Evolutionary conservation across 2,329 filamentous ascomycete species (phyloP).

Genomic region (Fusarium lateritium): DNA sequence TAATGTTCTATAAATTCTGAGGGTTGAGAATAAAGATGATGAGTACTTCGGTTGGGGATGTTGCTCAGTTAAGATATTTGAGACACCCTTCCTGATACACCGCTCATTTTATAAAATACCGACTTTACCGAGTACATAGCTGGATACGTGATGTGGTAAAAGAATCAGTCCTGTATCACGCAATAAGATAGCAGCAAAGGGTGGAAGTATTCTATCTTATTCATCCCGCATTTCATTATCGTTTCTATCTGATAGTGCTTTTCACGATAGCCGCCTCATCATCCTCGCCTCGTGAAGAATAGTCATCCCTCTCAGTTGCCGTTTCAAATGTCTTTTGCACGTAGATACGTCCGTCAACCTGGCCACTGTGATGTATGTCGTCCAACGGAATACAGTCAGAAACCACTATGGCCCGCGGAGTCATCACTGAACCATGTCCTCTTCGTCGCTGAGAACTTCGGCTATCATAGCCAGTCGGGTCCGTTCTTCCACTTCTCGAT

Average conservation of each 20-base stretch:
- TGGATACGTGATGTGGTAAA: too few species aligned
- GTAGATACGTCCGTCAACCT: slow-evolving; percentile 20
- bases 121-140: too few species aligned
- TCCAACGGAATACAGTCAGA: slow-evolving; percentile 29
- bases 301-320: slow-evolving; percentile 1
- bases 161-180: too few species aligned
- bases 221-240: too few species aligned
- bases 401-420: not conserved
- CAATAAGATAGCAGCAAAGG: too few species aligned
- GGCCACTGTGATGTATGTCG: slow-evolving; percentile 1
- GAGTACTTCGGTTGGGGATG: too few species aligned
- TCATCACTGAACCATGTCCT: slow-evolving; percentile 15
- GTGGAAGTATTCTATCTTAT: too few species aligned
- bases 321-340: slow-evolving; percentile 29
- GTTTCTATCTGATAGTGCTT: not conserved
- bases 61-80: too few species aligned
- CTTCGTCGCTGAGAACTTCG: slow-evolving; percentile 2
- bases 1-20: too few species aligned
- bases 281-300: slow-evolving; percentile 14
- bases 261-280: slow-evolving; percentile 15
- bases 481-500: slow-evolving; percentile 11
- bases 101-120: too few species aligned
- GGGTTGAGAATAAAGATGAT: too few species aligned
- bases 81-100: too few species aligned
- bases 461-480: slow-evolving; percentile 17